Evolutionary conservation across 2,329 filamentous ascomycete genomes (phyloP).

Genomic region (Daldinia eschscholtzii): DNA sequence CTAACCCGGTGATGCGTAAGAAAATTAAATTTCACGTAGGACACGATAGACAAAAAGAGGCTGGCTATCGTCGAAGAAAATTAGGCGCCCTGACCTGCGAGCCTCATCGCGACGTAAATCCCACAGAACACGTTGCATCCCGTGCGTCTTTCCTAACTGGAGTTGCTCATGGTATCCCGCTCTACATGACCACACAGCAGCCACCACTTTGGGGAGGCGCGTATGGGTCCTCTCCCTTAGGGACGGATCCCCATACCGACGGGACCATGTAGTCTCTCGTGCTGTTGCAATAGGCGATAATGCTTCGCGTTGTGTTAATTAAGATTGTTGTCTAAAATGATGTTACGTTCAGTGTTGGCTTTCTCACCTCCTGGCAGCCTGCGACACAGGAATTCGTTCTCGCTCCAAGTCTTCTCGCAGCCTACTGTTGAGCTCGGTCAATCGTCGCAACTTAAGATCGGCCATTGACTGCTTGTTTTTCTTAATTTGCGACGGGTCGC

Average conservation of each 20-base stretch:
- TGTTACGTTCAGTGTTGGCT: constrained; percentile 19
- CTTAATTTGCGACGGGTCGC: constrained; percentile 76
- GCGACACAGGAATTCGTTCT: constrained; percentile 94
- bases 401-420: constrained; percentile 95
- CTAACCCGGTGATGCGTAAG: constrained; percentile 40
- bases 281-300: constrained; percentile 98
- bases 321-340: background rate
- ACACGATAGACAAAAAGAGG: constrained; percentile 31
- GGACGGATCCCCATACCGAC: constrained; percentile 93
- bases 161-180: constrained; percentile 36
- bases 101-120: constrained; percentile 46
- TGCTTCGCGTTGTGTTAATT: constrained; percentile 65
- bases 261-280: constrained; percentile 99
- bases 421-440: constrained; percentile 97
- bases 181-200: constrained; percentile 95
- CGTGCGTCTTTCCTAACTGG: constrained; percentile 28
- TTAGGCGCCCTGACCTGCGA: constrained; percentile 13
- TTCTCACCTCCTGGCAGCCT: constrained; percentile 85
- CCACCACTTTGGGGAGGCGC: constrained; percentile 92
- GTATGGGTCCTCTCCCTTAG: constrained; percentile 98
- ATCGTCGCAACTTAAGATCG: constrained; percentile 93
- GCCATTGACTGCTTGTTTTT: constrained; percentile 99
- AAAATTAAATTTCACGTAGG: constrained; percentile 38
- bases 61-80: constrained; percentile 33
- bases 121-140: constrained; percentile 35